Evolutionary conservation across 2,329 filamentous ascomycete genomes (phyloP).

Genomic region (Hypomyces rosellus): DNA sequence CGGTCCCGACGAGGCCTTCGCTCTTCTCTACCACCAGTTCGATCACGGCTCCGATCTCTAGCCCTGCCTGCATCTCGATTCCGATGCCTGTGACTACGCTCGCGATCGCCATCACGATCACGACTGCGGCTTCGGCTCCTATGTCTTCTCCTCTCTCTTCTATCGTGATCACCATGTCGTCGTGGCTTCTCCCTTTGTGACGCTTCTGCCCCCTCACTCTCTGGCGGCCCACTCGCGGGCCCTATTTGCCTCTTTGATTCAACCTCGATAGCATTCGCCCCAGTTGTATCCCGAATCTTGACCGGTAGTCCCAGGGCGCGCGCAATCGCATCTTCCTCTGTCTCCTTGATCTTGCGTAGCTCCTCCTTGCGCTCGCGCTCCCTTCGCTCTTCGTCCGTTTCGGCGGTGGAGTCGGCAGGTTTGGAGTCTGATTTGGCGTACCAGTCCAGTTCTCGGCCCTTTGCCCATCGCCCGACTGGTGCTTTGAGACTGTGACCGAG

Average conservation of each 20-base stretch:
- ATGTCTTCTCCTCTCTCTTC: conserved; percentile 26
- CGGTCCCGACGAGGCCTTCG: conserved; percentile 11
- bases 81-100: conserved; percentile 24
- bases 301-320: conserved; percentile 74
- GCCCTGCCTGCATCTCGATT: conserved; percentile 24
- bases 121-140: conserved; percentile 29
- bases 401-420: conserved; percentile 39
- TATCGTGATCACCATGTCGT: conserved; percentile 26
- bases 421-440: conserved; percentile 51
- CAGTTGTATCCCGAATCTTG: conserved; percentile 51
- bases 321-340: conserved; percentile 86
- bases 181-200: conserved; percentile 20
- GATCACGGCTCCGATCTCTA: conserved; percentile 15
- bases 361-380: conserved; percentile 67
- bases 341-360: conserved; percentile 76
- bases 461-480: conserved; percentile 86
- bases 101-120: conserved; percentile 17
- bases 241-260: conserved; percentile 33
- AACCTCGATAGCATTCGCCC: conserved; percentile 64
- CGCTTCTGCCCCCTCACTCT: background rate
- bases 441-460: conserved; percentile 62
- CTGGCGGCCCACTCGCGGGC: conserved; percentile 20
- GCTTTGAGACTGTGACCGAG: conserved; percentile 90
- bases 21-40: conserved; percentile 10
- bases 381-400: conserved; percentile 52